Conservation (phyloP, 768 basidiomycete species). For the Solioccasus polychromus region DNA sequence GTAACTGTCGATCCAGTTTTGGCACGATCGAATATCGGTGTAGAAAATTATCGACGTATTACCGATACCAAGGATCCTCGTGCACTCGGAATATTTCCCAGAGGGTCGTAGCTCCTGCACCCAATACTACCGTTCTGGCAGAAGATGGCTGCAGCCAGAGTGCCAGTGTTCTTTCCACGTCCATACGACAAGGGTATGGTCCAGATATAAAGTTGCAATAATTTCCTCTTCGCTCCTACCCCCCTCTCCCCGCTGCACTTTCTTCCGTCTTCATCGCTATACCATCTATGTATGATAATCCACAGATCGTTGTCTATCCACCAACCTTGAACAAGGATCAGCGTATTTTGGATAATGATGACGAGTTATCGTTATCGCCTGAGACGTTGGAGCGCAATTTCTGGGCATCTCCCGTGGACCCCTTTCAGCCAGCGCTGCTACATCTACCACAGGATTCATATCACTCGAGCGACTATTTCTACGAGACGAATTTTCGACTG, state of each 20-base stretch:
- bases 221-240: neutral
- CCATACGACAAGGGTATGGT: neutral
- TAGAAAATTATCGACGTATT: too few relatives aligned
- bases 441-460: neutral
- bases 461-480: neutral
- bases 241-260: too few relatives aligned
- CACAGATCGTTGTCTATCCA: neutral
- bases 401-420: neutral
- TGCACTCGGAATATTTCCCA: neutral
- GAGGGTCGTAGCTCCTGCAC: neutral
- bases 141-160: too few relatives aligned
- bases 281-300: neutral
- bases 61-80: too few relatives aligned
- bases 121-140: neutral
- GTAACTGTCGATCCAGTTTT: too few relatives aligned
- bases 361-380: neutral
- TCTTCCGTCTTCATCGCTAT: neutral
- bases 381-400: neutral
- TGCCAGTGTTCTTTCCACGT: neutral
- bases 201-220: slow-evolving; percentile 4
- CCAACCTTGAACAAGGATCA: neutral
- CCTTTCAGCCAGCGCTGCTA: neutral
- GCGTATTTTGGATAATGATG: neutral
- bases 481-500: neutral
- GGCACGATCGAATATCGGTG: too few relatives aligned